These are phyloP conservation scores for Penicillium sumatraense DNA, from an alignment of 2,329 filamentous ascomycete species.

Conservation along the genomic window DNA sequence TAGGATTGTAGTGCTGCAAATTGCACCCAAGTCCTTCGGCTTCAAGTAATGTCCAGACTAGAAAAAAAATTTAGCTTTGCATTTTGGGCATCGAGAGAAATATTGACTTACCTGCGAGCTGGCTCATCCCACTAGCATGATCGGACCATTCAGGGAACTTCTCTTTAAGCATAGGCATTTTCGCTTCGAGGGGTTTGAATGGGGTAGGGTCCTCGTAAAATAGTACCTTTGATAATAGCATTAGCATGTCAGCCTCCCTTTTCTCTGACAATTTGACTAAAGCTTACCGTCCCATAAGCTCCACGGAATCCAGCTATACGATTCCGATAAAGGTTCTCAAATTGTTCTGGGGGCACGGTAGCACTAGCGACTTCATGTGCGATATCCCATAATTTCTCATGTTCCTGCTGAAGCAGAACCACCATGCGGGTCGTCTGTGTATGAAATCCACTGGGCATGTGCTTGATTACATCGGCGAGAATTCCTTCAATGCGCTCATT, in stretches of 20 bases:
- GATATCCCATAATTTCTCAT: conserved; percentile 63
- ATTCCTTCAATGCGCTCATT: conserved; percentile 36
- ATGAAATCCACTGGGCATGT: conserved; percentile 81
- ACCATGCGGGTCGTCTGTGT: conserved; percentile 76
- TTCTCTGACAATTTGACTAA: background rate
- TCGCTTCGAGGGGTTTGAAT: background rate
- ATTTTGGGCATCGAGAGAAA: background rate
- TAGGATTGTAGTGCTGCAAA: conserved; percentile 88
- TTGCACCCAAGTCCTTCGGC: conserved; percentile 80
- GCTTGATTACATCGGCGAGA: conserved; percentile 54
- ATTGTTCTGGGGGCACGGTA: conserved; percentile 64
- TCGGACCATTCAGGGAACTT: conserved; percentile 54
- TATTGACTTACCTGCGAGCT: conserved; percentile 56
- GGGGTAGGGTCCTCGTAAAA: conserved; percentile 74
- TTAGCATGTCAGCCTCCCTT: background rate
- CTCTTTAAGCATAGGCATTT: background rate
- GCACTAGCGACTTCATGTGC: conserved; percentile 55
- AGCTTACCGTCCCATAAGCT: conserved; percentile 69
- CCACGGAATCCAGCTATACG: conserved; percentile 62
- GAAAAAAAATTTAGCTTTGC: background rate
- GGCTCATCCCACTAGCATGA: conserved; percentile 77
- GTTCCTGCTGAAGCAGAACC: conserved; percentile 76
- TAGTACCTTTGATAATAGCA: conserved; percentile 56
- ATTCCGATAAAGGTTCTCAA: conserved; percentile 28
- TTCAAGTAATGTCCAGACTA: conserved; percentile 73